Conservation (phyloP, 2,329 filamentous ascomycete genomes). For the Emergomyces pasteurianus region DNA sequence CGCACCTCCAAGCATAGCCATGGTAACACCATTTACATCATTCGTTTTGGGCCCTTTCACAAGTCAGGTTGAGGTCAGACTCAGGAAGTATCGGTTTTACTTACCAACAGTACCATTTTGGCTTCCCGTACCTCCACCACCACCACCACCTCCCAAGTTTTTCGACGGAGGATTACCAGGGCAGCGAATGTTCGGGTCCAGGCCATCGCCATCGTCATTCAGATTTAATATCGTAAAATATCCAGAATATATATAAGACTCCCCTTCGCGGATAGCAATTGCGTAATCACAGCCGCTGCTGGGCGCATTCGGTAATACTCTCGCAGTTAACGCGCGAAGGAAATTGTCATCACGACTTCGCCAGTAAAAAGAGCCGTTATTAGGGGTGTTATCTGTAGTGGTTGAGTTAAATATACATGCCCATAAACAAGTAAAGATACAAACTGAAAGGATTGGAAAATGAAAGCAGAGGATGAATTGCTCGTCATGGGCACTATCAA, state of each 20-base stretch:
- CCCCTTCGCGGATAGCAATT: slow-evolving; percentile 3
- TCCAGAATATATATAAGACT: slow-evolving; percentile 2
- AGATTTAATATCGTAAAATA: slow-evolving; percentile 10
- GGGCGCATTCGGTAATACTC: slow-evolving; percentile 5
- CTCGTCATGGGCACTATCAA: neutral
- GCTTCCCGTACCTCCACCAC: neutral
- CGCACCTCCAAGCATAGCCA: slow-evolving; percentile 5
- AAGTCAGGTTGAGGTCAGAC: neutral
- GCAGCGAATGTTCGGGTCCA: slow-evolving; percentile 3
- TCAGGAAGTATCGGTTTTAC: neutral
- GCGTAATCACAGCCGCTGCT: slow-evolving; percentile 9
- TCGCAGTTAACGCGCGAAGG: neutral
- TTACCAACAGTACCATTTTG: neutral
- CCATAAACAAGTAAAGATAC: neutral
- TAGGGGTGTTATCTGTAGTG: slow-evolving; percentile 3
- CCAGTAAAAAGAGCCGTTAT: slow-evolving; percentile 10
- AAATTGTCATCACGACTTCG: slow-evolving; percentile 9
- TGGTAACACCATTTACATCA: slow-evolving; percentile 1
- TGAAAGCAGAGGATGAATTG: neutral
- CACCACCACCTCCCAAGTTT: neutral
- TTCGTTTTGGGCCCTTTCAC: neutral
- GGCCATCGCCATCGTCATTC: slow-evolving; percentile 6
- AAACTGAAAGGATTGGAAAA: neutral
- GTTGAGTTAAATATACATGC: neutral
- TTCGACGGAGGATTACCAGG: neutral